Conservation (phyloP, 805 yeast species). For the Candida orba region DNA sequence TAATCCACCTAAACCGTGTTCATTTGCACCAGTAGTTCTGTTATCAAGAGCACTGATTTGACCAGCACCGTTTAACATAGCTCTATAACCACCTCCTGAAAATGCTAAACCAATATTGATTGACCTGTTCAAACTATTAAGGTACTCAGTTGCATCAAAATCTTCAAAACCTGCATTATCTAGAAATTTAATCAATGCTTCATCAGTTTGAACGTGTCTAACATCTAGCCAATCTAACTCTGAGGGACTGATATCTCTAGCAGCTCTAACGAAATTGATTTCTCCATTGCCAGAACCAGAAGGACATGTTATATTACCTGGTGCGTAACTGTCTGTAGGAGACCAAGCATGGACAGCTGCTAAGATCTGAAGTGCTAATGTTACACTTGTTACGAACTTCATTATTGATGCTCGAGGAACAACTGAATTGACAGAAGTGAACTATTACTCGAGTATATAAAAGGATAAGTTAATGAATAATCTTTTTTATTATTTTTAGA, state of each 20-base stretch:
- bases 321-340: constrained; percentile 53
- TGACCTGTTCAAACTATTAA: constrained; percentile 29
- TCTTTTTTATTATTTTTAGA: too few relatives aligned
- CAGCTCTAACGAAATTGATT: constrained; percentile 34
- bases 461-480: too few relatives aligned
- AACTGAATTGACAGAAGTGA: too few relatives aligned
- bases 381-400: not conserved
- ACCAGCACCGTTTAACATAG: constrained; percentile 84
- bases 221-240: constrained; percentile 48
- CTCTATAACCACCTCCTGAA: constrained; percentile 87
- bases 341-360: constrained; percentile 22
- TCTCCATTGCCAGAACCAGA: constrained; percentile 2
- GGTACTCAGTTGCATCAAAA: constrained; percentile 34
- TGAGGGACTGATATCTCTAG: constrained; percentile 35
- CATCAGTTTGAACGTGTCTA: constrained; percentile 26
- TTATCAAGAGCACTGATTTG: constrained; percentile 70
- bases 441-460: too few relatives aligned
- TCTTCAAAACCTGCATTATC: constrained; percentile 37
- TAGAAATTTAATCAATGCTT: constrained; percentile 29
- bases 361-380: not conserved
- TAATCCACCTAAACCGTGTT: constrained; percentile 61
- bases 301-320: constrained; percentile 52
- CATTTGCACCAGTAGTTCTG: constrained; percentile 50
- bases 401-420: not conserved
- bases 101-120: constrained; percentile 54